These are phyloP conservation scores for Solanum lignicaule DNA, from an alignment of 257 asterid genomes.

Conservation along the genomic window DNA sequence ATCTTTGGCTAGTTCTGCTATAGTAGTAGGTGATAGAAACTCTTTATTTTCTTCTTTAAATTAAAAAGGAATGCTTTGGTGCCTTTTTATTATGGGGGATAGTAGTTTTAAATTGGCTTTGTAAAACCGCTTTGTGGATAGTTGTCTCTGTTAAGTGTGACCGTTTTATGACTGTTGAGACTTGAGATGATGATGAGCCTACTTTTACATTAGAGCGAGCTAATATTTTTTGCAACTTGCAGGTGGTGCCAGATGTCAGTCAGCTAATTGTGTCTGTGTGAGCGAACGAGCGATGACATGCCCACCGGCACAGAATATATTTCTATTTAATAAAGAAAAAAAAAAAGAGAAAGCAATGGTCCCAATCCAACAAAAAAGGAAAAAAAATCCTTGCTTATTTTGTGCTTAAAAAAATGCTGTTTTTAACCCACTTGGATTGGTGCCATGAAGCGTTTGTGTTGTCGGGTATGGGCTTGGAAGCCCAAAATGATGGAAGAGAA, in stretches of 20 bases:
- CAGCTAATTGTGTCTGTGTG: background rate
- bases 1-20: background rate
- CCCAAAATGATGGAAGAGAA: background rate
- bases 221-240: background rate
- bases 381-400: background rate
- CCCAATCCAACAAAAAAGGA: background rate
- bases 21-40: background rate
- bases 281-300: background rate
- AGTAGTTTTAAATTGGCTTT: constrained; percentile 1
- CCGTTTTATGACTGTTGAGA: background rate
- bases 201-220: background rate
- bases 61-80: background rate
- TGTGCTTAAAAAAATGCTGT: background rate
- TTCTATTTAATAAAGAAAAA: background rate
- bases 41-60: background rate
- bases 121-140: constrained; percentile 2
- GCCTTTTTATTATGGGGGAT: background rate
- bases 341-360: background rate
- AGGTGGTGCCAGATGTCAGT: constrained; percentile 1
- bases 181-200: background rate
- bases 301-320: background rate
- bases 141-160: background rate
- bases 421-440: background rate
- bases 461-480: background rate
- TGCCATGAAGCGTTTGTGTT: background rate